Evolutionary conservation across 257 asterid genomes (phyloP).

Genomic region (Solanum chaucha): DNA sequence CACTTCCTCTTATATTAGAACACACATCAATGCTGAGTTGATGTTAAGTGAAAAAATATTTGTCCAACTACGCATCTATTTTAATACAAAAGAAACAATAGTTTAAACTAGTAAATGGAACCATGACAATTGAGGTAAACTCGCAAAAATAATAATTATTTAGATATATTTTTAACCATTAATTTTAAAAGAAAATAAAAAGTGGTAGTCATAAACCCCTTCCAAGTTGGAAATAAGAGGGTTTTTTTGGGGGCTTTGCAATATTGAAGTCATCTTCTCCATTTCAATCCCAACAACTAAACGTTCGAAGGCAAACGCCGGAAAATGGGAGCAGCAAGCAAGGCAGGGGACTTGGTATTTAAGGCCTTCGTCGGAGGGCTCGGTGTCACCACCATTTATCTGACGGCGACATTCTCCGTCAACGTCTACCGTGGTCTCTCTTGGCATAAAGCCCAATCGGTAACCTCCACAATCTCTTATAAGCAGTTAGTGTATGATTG

Average conservation of each 20-base stretch:
- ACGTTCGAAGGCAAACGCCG: background rate
- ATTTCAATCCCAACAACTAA: background rate
- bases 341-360: conserved; percentile 62
- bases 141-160: background rate
- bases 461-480: background rate
- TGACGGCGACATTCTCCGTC: conserved; percentile 65
- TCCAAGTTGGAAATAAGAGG: background rate
- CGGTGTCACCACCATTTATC: conserved; percentile 61
- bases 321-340: conserved; percentile 37
- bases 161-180: background rate
- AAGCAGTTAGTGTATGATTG: background rate
- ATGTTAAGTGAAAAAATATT: too few species aligned
- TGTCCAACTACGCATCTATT: too few species aligned
- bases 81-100: too few species aligned
- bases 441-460: conserved; percentile 85
- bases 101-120: too few species aligned
- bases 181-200: background rate
- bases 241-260: background rate
- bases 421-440: conserved; percentile 88
- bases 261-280: background rate
- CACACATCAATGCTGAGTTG: too few species aligned
- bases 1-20: background rate
- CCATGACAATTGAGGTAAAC: background rate
- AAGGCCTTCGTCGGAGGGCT: conserved; percentile 74
- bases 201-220: background rate